Evolutionary conservation across 2,329 filamentous ascomycete genomes (phyloP).

Genomic region (Exophiala spinifera): DNA sequence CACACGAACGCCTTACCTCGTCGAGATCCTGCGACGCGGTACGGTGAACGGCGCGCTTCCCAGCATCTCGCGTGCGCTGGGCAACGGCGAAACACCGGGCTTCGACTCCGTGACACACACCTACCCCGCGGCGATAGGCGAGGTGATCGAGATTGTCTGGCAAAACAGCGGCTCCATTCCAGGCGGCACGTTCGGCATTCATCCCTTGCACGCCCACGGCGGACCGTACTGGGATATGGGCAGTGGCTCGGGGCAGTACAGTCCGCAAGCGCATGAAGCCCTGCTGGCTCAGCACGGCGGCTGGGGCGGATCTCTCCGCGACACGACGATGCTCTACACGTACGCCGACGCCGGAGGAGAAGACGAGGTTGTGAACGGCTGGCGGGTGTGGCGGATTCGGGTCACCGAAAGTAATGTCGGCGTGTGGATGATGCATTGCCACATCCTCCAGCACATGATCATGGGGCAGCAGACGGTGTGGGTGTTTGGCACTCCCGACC

Average conservation of each 20-base stretch:
- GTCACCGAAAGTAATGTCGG: conserved; percentile 43
- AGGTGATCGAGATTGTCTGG: conserved; percentile 47
- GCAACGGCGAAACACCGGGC: conserved; percentile 34
- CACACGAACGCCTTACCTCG: conserved; percentile 43
- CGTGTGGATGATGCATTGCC: conserved; percentile 52
- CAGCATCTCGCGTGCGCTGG: conserved; percentile 40
- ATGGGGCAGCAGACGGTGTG: conserved; percentile 42
- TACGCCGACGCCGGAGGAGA: conserved; percentile 41
- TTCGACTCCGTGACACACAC: conserved; percentile 38
- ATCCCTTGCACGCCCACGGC: conserved; percentile 50
- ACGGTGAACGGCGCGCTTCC: conserved; percentile 32
- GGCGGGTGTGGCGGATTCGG: conserved; percentile 60
- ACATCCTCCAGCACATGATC: conserved; percentile 49
- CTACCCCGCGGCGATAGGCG: conserved; percentile 37
- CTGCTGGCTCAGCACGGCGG: conserved; percentile 31
- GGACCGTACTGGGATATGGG: conserved; percentile 47
- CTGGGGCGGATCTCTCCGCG: conserved; percentile 32
- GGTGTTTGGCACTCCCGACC: conserved; percentile 43
- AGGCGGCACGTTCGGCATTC: conserved; percentile 35
- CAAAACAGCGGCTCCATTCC: conserved; percentile 35
- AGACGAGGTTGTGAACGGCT: conserved; percentile 50
- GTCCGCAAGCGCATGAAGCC: conserved; percentile 42
- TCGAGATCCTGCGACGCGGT: conserved; percentile 44
- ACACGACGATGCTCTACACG: conserved; percentile 56
- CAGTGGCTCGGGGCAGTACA: conserved; percentile 45